Evolutionary conservation across 345 rosid species (phyloP), one percentile per base, ranked within the genome.

Genomic region (Punica granatum): DNA sequence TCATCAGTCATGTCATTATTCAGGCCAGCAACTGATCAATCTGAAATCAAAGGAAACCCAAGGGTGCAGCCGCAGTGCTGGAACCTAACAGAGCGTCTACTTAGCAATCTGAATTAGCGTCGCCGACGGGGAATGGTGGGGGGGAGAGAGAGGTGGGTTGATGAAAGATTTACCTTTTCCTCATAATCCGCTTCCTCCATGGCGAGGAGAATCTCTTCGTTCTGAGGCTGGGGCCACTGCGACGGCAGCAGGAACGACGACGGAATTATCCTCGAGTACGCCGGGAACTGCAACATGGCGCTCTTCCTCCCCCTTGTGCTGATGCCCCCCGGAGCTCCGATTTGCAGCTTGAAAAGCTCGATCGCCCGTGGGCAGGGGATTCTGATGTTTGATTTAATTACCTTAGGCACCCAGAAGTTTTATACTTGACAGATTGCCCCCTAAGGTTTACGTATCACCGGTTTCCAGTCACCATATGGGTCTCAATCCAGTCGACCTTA

Each of bases 161-260:
- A 31, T 12, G 25, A 53, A 35, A 37, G 25, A 1, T 6, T 14
- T 68, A 90, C 95, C 87, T 84, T 88, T 35, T 85, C 97, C 66
- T 90, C 92, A 77, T 78, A 85, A 41, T 81, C 89, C 65, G 95
- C 79, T 79, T 90, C 97, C 71, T 92, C 94, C 96, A 91, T 84
- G 71, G 96, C 85, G 36, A 91, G 96, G 63, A 89, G 83, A 21
- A 89, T 76, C 80, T 94, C 99, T 28, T 88, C 92, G 70, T 66
- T 86, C 28, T 84, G 96, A 15, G 88, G 82, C 56, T 86, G 92
- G 1, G 95, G 86, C 83, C 90, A 89, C 62, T 87, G 90, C 18
- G 88, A 76, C 4, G 96, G 90, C 5, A 91, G 78, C 74, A 91
- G 53, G 69, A 78, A 63, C 63, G 97, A 80, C 56, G 90, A 70